Percentiles rank a stretch among this genome's conserved stretches.
These are phyloP conservation scores for Daldinia concentrica DNA, from an alignment of 495 filamentous ascomycete genomes.

Conservation along the genomic window DNA sequence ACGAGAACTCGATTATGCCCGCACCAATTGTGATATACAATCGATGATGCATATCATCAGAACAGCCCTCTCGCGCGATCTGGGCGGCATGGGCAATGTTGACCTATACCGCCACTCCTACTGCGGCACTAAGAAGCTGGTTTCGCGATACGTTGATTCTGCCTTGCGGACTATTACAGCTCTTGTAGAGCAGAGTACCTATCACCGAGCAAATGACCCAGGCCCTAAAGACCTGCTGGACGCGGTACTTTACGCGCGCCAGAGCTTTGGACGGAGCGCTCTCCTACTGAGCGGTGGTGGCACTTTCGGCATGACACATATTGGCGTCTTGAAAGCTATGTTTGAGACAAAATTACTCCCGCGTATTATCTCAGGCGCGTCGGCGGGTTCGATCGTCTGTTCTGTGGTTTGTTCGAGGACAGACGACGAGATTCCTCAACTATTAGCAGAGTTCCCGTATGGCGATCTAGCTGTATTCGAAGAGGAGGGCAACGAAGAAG, in stretches of 20 bases:
- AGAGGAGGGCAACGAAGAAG: constrained; percentile 72
- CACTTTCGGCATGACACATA: constrained; percentile 95
- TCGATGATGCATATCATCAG: constrained; percentile 82
- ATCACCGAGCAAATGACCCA: constrained; percentile 57
- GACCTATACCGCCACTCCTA: constrained; percentile 86
- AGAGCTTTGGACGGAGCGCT: constrained; percentile 89
- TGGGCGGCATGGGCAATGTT: constrained; percentile 87
- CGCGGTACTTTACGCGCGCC: constrained; percentile 77
- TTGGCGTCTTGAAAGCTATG: constrained; percentile 90
- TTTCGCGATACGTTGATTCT: constrained; percentile 86
- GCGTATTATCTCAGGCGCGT: constrained; percentile 91
- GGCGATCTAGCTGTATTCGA: constrained; percentile 89
- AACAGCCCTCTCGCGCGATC: constrained; percentile 79
- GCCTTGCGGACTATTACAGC: constrained; percentile 75
- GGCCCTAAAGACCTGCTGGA: constrained; percentile 73
- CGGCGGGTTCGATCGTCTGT: constrained; percentile 93
- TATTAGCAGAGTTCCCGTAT: constrained; percentile 78
- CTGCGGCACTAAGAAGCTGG: constrained; percentile 84
- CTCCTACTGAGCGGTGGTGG: constrained; percentile 88
- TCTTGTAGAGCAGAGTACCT: constrained; percentile 70
- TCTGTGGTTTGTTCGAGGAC: constrained; percentile 84
- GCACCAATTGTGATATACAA: constrained; percentile 73
- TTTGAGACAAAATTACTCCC: constrained; percentile 80
- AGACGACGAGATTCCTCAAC: constrained; percentile 81
- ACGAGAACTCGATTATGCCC: constrained; percentile 77